Percentiles rank a stretch among this genome's conserved stretches.
These are phyloP conservation scores for Zygnema circumcarinatum DNA, from an alignment of 139 green algal genomes.

Conservation along the genomic window DNA sequence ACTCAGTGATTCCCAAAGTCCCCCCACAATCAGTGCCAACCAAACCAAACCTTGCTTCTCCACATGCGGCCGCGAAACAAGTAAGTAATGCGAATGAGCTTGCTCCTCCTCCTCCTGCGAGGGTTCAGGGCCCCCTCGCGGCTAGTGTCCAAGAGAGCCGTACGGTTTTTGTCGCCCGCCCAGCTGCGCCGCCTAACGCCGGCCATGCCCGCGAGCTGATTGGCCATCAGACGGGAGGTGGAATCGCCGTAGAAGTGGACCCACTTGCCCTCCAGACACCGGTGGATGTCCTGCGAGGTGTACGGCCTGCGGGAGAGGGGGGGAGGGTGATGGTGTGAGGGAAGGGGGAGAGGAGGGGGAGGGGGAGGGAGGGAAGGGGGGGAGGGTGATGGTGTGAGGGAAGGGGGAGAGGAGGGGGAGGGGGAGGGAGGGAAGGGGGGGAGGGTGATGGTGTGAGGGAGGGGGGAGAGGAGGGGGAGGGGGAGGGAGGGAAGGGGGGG, in stretches of 20 bases:
- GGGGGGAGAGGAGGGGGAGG: too few relatives aligned
- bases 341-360: neutral
- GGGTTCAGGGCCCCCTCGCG: neutral
- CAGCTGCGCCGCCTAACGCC: slow-evolving; percentile 2
- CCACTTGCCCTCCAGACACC: slow-evolving; percentile 32
- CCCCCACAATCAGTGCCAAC: too few relatives aligned
- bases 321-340: too few relatives aligned
- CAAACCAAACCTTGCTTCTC: too few relatives aligned
- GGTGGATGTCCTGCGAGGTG: slow-evolving; percentile 5
- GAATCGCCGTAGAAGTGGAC: slow-evolving; percentile 40
- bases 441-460: too few relatives aligned
- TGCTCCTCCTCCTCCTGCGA: neutral
- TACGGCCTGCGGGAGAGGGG: neutral
- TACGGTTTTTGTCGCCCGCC: slow-evolving; percentile 8
- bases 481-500: too few relatives aligned
- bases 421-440: too few relatives aligned
- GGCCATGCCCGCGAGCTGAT: slow-evolving; percentile 7
- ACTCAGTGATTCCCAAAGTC: too few relatives aligned
- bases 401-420: neutral
- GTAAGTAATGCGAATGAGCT: slow-evolving; percentile 23
- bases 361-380: neutral
- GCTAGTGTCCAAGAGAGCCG: slow-evolving; percentile 1
- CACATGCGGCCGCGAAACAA: slow-evolving; percentile 33
- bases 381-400: too few relatives aligned
- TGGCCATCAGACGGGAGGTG: neutral